Conservation (phyloP, 2,329 filamentous ascomycete species). For the Hymenoscyphus fraxineus region DNA sequence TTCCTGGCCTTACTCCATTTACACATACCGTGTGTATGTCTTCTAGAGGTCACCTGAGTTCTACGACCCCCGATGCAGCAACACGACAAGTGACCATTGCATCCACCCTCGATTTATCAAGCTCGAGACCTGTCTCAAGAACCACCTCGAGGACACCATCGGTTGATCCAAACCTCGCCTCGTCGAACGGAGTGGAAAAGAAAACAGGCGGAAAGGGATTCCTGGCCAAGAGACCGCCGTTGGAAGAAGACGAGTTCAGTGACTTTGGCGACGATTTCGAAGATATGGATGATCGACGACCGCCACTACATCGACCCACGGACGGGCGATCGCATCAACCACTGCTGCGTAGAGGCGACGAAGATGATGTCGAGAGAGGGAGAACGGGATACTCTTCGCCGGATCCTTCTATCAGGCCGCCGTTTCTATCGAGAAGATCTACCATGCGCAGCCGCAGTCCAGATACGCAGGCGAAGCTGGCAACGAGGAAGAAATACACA, state of each 20-base stretch:
- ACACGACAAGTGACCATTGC: conserved; percentile 18
- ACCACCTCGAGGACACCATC: conserved; percentile 22
- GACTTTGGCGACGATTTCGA: conserved; percentile 29
- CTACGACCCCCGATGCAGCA: conserved; percentile 16
- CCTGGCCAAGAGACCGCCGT: conserved; percentile 8
- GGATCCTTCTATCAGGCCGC: conserved; percentile 26
- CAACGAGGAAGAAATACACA: conserved; percentile 77
- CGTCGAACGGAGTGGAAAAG: conserved; percentile 18
- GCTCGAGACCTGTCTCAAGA: conserved; percentile 20
- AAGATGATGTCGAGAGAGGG: conserved; percentile 29
- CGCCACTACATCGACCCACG: conserved; percentile 36
- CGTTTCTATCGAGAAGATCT: conserved; percentile 51
- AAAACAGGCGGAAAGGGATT: conserved; percentile 14
- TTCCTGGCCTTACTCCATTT: not conserved
- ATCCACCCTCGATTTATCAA: conserved; percentile 16
- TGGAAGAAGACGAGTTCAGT: conserved; percentile 22
- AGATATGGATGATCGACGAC: conserved; percentile 38
- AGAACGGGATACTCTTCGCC: conserved; percentile 31
- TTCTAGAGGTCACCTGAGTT: conserved; percentile 26
- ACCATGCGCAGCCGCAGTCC: conserved; percentile 77
- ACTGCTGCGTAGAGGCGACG: conserved; percentile 32
- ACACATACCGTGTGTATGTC: conserved; percentile 28
- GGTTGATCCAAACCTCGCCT: conserved; percentile 15
- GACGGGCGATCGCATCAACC: conserved; percentile 40
- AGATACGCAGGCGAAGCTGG: conserved; percentile 57